Conservation (phyloP, 169 alveolate genomes). For the Eimeria necatrix region DNA sequence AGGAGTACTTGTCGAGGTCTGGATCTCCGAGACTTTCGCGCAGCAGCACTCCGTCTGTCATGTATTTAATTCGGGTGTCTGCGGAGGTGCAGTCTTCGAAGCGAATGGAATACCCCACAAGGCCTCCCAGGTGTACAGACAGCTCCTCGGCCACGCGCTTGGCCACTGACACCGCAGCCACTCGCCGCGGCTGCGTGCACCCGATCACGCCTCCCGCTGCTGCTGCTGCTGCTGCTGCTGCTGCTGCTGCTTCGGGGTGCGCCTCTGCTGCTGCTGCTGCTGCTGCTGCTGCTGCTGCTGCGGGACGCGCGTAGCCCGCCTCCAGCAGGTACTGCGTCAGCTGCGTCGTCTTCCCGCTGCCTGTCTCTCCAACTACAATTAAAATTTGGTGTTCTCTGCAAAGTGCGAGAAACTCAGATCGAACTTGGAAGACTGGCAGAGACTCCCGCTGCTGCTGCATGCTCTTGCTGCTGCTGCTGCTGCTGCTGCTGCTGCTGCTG, state of each 20-base stretch:
- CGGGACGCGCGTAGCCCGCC: constrained; percentile 92
- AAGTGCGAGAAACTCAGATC: constrained; percentile 89
- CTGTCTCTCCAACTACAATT: constrained; percentile 99
- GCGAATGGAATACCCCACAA: constrained; percentile 99
- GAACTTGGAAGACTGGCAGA: constrained; percentile 91
- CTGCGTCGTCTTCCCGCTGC: constrained; percentile 99
- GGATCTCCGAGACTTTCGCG: constrained; percentile 99
- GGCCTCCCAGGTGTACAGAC: constrained; percentile 96
- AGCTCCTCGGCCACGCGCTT: constrained; percentile 99
- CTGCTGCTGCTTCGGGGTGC: background rate
- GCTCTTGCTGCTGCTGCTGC: too few relatives aligned
- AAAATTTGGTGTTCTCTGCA: constrained; percentile 96
- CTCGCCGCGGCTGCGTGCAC: constrained; percentile 99
- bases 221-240: background rate
- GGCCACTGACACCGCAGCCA: constrained; percentile 99
- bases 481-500: too few relatives aligned
- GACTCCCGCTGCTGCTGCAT: constrained; percentile 93
- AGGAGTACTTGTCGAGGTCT: constrained; percentile 97
- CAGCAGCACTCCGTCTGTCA: constrained; percentile 99
- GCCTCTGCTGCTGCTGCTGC: constrained; percentile 56
- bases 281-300: constrained; percentile 84
- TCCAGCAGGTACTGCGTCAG: constrained; percentile 94
- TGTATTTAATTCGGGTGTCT: constrained; percentile 97
- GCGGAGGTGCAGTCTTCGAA: constrained; percentile 99
- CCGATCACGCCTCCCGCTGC: constrained; percentile 92